Base-by-base conservation (phyloP, 1,284 basidiomycete genomes). In the Veloboletus limbatus region DNA sequence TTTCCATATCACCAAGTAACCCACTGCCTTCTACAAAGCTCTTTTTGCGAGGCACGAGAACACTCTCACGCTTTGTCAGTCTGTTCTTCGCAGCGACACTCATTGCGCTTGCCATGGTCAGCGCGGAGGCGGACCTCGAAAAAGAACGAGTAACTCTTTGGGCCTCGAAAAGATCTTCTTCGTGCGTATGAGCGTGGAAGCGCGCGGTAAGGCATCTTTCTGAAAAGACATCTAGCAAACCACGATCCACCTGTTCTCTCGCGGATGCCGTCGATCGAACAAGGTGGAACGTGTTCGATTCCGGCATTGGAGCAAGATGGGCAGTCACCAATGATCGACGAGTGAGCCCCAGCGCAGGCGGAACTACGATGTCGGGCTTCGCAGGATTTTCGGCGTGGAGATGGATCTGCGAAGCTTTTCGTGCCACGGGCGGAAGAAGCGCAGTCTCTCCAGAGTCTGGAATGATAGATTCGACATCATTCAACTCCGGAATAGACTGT, bases 151-250 rank as follows among this genome's bases (percentile, higher is more conserved):
- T 61, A 31, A 69, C 62, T 49, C 69, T 75, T 16, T 79, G 76
- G 8, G 73, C 69, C 52, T 76, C 78, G 57, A 85, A 85, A 32
- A 88, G 69, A 47, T 79, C 77, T 55, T 81, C 79, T 44, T 81
- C 82, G 48, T 74, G 78, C 43, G 74, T 72, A 48, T 72, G 75
- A 6, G 82, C 82, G 43, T 82, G 74, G 27, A 74, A 71, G 26
- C 83, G 75, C n/a, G 81, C 82, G 8, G 73, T 73, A 31, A 81
- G 60, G 50, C 83, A 82, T 16, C 73, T 69, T 48, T 81, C 75
- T 10, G 86, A 87, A 52, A 82, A 76, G 39, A 90, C 78, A 53
- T 90, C 87, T 41, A 76, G 73, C 16, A 90, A 67, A 11, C 77
- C 80, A 36, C 79, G 75, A 53, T 90, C 86, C 27, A 87, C 78